Evolutionary conservation across 805 yeast genomes (phyloP).

Genomic region (Sugiyamaella marilandica): DNA sequence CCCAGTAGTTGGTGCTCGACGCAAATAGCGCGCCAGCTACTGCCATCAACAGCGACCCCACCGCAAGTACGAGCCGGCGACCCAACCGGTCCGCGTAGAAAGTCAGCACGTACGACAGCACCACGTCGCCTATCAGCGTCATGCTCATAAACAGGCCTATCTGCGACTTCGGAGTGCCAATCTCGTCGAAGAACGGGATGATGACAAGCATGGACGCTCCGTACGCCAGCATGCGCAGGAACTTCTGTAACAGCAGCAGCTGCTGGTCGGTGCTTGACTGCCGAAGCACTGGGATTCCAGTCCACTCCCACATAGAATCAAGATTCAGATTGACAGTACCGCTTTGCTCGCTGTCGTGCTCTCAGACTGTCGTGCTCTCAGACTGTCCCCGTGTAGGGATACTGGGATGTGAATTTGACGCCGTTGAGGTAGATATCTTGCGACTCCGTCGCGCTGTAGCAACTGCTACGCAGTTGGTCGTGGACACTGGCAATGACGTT

Average conservation of each 20-base stretch:
- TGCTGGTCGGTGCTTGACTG: conserved; percentile 44
- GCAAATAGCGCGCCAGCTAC: conserved; percentile 63
- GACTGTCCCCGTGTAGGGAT: no score
- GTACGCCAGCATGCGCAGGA: conserved; percentile 65
- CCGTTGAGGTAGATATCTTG: no score
- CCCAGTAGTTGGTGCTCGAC: conserved; percentile 45
- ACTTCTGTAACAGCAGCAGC: conserved; percentile 63
- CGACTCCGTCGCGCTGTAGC: no score
- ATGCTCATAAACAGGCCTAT: conserved; percentile 80
- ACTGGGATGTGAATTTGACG: no score
- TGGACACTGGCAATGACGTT: no score
- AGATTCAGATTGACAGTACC: no score
- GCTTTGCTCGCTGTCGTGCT: not conserved
- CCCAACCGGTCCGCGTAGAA: conserved; percentile 76
- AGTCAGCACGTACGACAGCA: conserved; percentile 63
- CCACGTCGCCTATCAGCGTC: conserved; percentile 74
- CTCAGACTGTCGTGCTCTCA: no score
- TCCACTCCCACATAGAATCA: conserved; percentile 4
- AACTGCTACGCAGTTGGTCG: no score
- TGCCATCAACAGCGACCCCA: conserved; percentile 66
- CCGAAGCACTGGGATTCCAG: not conserved
- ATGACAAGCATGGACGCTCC: conserved; percentile 78
- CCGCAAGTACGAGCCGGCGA: conserved; percentile 55
- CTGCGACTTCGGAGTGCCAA: conserved; percentile 49
- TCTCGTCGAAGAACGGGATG: conserved; percentile 56